These are phyloP conservation scores for Ascochyta pisi DNA, from an alignment of 2,329 filamentous ascomycete genomes.

Conservation along the genomic window DNA sequence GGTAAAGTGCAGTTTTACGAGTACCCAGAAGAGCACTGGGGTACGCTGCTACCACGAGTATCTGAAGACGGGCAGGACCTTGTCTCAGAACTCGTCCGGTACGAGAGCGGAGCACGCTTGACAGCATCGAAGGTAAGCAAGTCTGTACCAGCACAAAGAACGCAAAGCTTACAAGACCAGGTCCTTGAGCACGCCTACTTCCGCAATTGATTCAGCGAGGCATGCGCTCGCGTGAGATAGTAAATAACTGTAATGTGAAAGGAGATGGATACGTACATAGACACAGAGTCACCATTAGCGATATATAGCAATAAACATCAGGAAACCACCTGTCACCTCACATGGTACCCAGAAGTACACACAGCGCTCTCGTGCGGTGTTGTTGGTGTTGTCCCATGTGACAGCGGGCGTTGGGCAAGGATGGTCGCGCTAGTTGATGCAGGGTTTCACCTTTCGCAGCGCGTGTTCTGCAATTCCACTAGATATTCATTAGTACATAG, in stretches of 20 bases:
- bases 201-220: constrained; percentile 5
- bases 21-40: constrained; percentile 74
- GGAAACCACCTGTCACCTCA: background rate
- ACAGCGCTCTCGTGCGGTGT: background rate
- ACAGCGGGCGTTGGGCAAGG: constrained; percentile 11
- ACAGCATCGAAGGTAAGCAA: constrained; percentile 67
- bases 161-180: constrained; percentile 22
- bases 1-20: constrained; percentile 81
- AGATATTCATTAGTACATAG: no score
- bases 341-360: background rate
- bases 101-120: constrained; percentile 71
- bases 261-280: constrained; percentile 4
- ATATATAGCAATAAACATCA: background rate
- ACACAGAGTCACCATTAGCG: background rate
- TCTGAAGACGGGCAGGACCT: constrained; percentile 68
- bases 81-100: constrained; percentile 72
- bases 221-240: background rate
- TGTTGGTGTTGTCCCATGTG: constrained; percentile 9
- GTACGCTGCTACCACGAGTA: constrained; percentile 69
- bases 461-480: background rate
- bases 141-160: background rate
- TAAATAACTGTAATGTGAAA: background rate
- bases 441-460: constrained; percentile 16
- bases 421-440: constrained; percentile 16
- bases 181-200: constrained; percentile 42